A percentile compares a stretch with the other conserved stretches of the same genome.
phyloP scores from a whole-genome alignment of 116 monocot species.

The Posidonia oceanica region DNA sequence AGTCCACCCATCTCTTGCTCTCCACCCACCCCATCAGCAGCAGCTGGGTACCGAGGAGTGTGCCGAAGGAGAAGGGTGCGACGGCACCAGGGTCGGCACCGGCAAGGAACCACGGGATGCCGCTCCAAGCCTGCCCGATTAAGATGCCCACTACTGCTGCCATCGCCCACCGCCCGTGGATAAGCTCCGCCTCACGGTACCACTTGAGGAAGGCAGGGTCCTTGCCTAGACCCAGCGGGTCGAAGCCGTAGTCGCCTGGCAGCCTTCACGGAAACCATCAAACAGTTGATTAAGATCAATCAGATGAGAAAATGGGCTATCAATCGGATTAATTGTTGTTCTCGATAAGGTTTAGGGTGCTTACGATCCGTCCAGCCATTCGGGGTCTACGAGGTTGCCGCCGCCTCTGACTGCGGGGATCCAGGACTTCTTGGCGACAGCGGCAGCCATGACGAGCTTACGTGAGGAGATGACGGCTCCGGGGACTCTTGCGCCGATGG shows the following conservation, averaged over 20 bases:
- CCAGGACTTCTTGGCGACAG: constrained; percentile 72
- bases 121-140: constrained; percentile 91
- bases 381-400: constrained; percentile 58
- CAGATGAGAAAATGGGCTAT: too few species aligned
- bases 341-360: too few species aligned
- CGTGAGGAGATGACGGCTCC: not conserved
- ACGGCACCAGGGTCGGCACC: constrained; percentile 81
- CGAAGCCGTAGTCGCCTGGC: constrained; percentile 90
- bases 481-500: not conserved
- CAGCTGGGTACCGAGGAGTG: constrained; percentile 88
- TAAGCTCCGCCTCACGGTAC: constrained; percentile 98
- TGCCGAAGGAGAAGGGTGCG: constrained; percentile 92
- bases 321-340: too few species aligned
- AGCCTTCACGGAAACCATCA: constrained; percentile 24
- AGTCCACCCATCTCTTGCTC: constrained; percentile 94
- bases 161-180: constrained; percentile 99
- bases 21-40: constrained; percentile 99
- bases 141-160: constrained; percentile 85
- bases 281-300: too few species aligned
- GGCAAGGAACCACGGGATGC: constrained; percentile 91
- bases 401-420: constrained; percentile 56
- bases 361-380: constrained; percentile 71
- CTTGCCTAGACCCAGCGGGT: constrained; percentile 88
- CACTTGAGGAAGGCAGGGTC: constrained; percentile 95
- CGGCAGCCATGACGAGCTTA: constrained; percentile 37